phyloP scores from a whole-genome alignment of 1,139 yeast species.

The Wickerhamiella infanticola region DNA sequence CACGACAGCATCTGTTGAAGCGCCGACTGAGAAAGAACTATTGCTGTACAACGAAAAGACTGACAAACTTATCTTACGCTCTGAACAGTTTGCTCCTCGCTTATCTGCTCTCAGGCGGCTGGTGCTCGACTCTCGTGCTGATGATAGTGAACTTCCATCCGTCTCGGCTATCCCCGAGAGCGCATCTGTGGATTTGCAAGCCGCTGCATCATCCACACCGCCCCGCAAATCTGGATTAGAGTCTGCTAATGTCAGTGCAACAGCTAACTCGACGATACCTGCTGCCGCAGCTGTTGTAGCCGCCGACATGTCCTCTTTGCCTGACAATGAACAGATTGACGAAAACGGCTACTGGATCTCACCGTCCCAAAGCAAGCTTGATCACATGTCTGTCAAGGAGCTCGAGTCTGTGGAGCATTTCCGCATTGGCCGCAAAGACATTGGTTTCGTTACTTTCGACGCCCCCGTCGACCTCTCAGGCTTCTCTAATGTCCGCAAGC shows the following conservation, averaged over 20 bases:
- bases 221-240: neutral
- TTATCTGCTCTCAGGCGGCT: neutral
- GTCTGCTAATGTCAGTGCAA: neutral
- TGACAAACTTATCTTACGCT: constrained; percentile 51
- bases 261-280: neutral
- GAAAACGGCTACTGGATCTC: constrained; percentile 79
- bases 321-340: constrained; percentile 17
- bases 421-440: constrained; percentile 65
- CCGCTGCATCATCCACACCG: constrained; percentile 1
- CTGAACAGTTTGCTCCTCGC: constrained; percentile 64
- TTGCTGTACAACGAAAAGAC: constrained; percentile 29
- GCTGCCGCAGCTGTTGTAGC: neutral
- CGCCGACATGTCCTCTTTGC: neutral
- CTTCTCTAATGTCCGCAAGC: constrained; percentile 36
- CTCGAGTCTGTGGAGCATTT: constrained; percentile 50
- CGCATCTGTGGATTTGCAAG: neutral
- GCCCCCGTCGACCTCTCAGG: constrained; percentile 72
- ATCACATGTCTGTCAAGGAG: constrained; percentile 43
- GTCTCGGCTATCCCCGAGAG: neutral
- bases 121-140: neutral
- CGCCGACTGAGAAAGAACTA: constrained; percentile 6
- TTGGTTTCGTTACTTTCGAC: constrained; percentile 61
- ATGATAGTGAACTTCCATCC: neutral
- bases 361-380: constrained; percentile 54
- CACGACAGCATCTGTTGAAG: neutral